These are phyloP conservation scores for Hymenoscyphus occultus DNA, from an alignment of 2,329 filamentous ascomycete genomes.

Conservation along the genomic window DNA sequence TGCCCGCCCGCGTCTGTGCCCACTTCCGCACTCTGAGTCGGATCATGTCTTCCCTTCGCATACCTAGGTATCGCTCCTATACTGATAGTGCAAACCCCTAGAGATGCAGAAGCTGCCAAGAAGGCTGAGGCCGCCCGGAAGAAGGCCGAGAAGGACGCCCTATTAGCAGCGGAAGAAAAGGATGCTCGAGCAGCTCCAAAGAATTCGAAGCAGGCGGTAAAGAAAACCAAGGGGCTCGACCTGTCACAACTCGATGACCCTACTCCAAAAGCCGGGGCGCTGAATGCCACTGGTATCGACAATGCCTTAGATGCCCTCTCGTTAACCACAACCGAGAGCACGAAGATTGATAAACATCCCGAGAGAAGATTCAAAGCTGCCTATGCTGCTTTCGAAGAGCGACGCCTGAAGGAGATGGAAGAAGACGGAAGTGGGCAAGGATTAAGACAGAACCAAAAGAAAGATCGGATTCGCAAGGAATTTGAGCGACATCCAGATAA, in stretches of 20 bases:
- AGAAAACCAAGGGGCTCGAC: conserved; percentile 70
- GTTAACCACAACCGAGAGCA: conserved; percentile 53
- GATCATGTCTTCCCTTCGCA: conserved; percentile 15
- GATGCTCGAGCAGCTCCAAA: conserved; percentile 65
- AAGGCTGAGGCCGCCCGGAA: conserved; percentile 79
- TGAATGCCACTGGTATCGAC: conserved; percentile 87
- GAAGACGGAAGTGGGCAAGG: conserved; percentile 70
- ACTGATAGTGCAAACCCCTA: conserved; percentile 39
- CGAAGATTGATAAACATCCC: conserved; percentile 83
- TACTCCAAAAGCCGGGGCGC: conserved; percentile 48
- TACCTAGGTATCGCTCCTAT: not conserved
- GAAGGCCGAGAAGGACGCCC: conserved; percentile 87
- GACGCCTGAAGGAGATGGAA: conserved; percentile 80
- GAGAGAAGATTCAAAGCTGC: conserved; percentile 86
- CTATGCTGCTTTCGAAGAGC: conserved; percentile 77
- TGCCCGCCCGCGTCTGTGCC: not conserved
- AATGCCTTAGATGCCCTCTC: conserved; percentile 86
- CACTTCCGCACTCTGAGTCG: conserved; percentile 9
- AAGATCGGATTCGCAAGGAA: conserved; percentile 82
- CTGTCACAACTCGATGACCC: conserved; percentile 69
- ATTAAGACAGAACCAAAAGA: conserved; percentile 77
- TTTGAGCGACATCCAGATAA: conserved; percentile 95
- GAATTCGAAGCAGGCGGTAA: conserved; percentile 64
- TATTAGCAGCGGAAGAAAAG: conserved; percentile 83
- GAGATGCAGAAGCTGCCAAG: conserved; percentile 80